Percentiles rank a stretch among this genome's conserved stretches.
phyloP scores from a whole-genome alignment of 257 asterid species.

The Solanum boliviense region DNA sequence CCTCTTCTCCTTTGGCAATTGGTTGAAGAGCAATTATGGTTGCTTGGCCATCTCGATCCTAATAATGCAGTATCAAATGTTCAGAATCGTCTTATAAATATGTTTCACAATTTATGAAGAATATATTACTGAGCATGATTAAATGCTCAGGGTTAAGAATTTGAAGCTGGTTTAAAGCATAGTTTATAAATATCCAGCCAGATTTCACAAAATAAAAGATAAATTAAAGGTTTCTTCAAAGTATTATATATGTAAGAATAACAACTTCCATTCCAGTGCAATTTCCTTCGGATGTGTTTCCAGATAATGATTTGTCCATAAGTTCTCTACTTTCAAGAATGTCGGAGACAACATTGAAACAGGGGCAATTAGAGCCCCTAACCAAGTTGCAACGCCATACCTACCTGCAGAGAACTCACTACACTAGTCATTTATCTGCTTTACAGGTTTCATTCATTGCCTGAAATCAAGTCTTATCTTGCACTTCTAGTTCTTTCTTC shows the following conservation, averaged over 20 bases:
- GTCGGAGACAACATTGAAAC: neutral
- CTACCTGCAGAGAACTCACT: neutral
- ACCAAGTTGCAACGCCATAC: neutral
- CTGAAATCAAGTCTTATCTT: neutral
- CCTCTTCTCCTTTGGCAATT: slow-evolving; percentile 75
- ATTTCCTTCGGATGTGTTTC: neutral
- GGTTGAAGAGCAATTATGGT: slow-evolving; percentile 52
- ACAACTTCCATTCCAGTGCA: neutral
- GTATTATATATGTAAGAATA: neutral
- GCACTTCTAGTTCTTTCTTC: neutral
- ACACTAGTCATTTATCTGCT: neutral
- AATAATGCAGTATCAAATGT: neutral
- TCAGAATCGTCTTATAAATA: neutral
- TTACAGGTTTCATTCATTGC: neutral
- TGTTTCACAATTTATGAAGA: neutral
- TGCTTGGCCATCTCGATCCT: slow-evolving; percentile 91
- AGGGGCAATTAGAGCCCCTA: neutral
- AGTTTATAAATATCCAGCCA: neutral
- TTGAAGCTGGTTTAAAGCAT: neutral
- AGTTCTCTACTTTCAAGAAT: neutral
- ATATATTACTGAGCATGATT: neutral
- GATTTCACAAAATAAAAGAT: neutral
- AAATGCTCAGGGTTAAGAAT: neutral
- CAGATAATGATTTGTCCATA: neutral
- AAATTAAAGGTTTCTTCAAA: neutral